These are phyloP conservation scores for Silybum marianum DNA, from an alignment of 129 eudicot species.

Conservation along the genomic window DNA sequence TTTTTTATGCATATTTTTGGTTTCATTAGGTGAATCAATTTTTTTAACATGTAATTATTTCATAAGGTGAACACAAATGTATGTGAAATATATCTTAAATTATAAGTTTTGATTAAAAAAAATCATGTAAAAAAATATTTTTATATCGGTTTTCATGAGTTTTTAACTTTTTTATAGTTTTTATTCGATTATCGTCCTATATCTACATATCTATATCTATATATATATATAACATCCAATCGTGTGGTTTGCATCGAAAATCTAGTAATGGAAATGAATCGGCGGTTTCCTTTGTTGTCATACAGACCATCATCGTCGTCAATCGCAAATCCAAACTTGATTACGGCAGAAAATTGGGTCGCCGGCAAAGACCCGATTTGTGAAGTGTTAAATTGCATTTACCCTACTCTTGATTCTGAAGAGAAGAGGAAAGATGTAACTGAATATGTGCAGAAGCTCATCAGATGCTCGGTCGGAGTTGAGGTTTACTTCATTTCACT, in stretches of 20 bases:
- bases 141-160: too few relatives aligned
- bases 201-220: not conserved
- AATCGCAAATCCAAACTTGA: slow-evolving; percentile 36
- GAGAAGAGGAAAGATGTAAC: slow-evolving; percentile 55
- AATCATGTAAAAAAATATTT: too few relatives aligned
- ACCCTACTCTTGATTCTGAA: slow-evolving; percentile 52
- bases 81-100: too few relatives aligned
- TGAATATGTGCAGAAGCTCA: slow-evolving; percentile 47
- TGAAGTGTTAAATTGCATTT: slow-evolving; percentile 42
- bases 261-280: slow-evolving; percentile 22
- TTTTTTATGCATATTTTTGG: too few relatives aligned
- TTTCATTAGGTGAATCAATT: too few relatives aligned
- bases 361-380: slow-evolving; percentile 40
- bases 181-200: not conserved
- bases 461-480: slow-evolving; percentile 30
- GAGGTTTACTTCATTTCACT: slow-evolving; percentile 42
- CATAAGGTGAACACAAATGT: too few relatives aligned
- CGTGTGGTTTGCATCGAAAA: slow-evolving; percentile 10
- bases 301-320: not conserved
- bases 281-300: not conserved
- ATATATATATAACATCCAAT: too few relatives aligned
- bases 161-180: too few relatives aligned
- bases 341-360: slow-evolving; percentile 35
- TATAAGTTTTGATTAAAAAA: too few relatives aligned
- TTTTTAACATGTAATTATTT: too few relatives aligned